Percentiles rank a stretch among this genome's conserved stretches.
Conservation (phyloP, 2,329 filamentous ascomycete species). For the Plectosphaerella sp. region DNA sequence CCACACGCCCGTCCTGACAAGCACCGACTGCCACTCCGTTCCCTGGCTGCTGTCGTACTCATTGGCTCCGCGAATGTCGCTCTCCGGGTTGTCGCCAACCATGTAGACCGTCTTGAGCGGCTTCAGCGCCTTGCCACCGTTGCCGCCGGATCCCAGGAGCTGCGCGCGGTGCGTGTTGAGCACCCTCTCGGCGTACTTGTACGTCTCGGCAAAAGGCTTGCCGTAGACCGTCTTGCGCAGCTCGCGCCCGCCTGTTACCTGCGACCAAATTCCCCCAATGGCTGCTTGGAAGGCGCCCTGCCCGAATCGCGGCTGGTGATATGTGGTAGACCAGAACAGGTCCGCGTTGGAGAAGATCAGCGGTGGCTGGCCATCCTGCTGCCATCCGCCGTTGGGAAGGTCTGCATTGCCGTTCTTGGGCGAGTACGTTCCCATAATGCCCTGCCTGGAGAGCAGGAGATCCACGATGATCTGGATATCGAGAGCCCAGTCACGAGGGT, state of each 20-base stretch:
- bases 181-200: conserved; percentile 76
- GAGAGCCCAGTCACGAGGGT: conserved; percentile 92
- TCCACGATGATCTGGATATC: conserved; percentile 84
- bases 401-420: conserved; percentile 60
- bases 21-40: conserved; percentile 71
- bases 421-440: conserved; percentile 77
- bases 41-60: conserved; percentile 61
- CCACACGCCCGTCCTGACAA: conserved; percentile 81
- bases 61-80: conserved; percentile 86
- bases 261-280: conserved; percentile 73
- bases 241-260: conserved; percentile 59
- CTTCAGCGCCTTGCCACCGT: background rate
- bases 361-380: conserved; percentile 72
- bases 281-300: conserved; percentile 88
- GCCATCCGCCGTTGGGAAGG: conserved; percentile 73
- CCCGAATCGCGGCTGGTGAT: conserved; percentile 80
- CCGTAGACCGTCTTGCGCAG: conserved; percentile 68
- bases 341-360: conserved; percentile 91
- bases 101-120: conserved; percentile 80
- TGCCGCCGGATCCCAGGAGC: conserved; percentile 27
- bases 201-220: conserved; percentile 76
- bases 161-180: conserved; percentile 56
- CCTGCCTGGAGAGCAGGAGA: conserved; percentile 71
- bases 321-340: conserved; percentile 80
- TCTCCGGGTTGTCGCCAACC: conserved; percentile 87